Percentiles rank a stretch among this genome's conserved stretches.
Evolutionary conservation across 2,329 filamentous ascomycete species (phyloP).

Genomic region (Dactylonectria estremocensis): DNA sequence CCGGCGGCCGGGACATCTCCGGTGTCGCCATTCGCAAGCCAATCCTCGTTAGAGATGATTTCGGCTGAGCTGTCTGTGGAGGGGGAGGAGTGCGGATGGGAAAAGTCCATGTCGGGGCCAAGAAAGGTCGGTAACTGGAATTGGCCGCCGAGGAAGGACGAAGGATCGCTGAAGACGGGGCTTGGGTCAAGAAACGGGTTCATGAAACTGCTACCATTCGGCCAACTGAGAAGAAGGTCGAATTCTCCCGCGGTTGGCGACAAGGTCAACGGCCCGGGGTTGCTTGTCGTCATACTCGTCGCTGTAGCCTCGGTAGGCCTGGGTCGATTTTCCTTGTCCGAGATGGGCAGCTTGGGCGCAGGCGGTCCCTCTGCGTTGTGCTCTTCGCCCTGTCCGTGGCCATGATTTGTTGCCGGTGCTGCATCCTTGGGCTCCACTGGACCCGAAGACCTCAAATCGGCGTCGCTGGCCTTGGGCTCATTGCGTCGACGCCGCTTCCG

Average conservation of each 20-base stretch:
- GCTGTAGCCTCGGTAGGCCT: too few relatives aligned
- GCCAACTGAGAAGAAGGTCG: too few relatives aligned
- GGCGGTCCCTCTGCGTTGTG: too few relatives aligned
- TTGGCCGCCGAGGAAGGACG: slow-evolving; percentile 9
- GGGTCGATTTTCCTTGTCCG: background rate
- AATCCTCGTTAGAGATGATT: background rate
- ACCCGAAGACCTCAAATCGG: background rate
- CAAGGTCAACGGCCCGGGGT: slow-evolving; percentile 8
- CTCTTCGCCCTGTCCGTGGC: too few relatives aligned
- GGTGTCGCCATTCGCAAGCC: background rate
- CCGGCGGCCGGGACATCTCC: too few relatives aligned
- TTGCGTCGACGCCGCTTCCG: slow-evolving; percentile 41
- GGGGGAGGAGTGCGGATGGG: slow-evolving; percentile 7
- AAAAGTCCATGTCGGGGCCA: slow-evolving; percentile 23
- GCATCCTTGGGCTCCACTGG: slow-evolving; percentile 1
- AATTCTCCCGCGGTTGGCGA: background rate
- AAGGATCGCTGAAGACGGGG: slow-evolving; percentile 8
- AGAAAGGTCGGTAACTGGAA: slow-evolving; percentile 25
- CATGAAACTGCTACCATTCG: slow-evolving; percentile 10
- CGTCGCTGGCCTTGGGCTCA: background rate
- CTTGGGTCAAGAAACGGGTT: slow-evolving; percentile 31
- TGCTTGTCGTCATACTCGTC: too few relatives aligned
- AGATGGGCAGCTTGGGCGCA: background rate
- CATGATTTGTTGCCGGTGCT: too few relatives aligned
- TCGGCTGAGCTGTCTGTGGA: slow-evolving; percentile 11